Evolutionary conservation across 2,329 filamentous ascomycete genomes (phyloP).

Genomic region (Beauveria bassiana): DNA sequence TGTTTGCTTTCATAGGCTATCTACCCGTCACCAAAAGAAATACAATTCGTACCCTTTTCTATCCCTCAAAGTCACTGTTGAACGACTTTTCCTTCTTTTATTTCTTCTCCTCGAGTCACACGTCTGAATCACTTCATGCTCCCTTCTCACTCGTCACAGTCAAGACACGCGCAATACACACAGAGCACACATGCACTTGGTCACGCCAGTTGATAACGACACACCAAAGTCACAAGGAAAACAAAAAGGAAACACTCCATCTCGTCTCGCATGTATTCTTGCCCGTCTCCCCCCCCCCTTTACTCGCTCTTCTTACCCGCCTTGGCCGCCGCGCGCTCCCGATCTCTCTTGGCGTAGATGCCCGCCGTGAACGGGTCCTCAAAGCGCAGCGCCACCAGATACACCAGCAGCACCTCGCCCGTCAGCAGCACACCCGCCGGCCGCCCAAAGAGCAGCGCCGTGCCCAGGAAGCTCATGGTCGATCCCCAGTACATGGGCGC

Average conservation of each 20-base stretch:
- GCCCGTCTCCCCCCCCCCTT: slow-evolving; percentile 9
- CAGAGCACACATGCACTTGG: slow-evolving; percentile 1
- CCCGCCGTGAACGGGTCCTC: slow-evolving; percentile 92
- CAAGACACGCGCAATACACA: neutral
- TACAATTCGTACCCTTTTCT: neutral
- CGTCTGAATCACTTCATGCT: neutral
- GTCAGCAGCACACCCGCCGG: slow-evolving; percentile 78
- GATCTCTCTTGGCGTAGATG: slow-evolving; percentile 84
- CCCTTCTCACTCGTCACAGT: neutral
- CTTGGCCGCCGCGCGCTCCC: slow-evolving; percentile 39
- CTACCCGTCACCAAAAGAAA: neutral
- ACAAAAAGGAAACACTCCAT: neutral
- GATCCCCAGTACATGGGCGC: slow-evolving; percentile 97
- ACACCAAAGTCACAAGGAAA: slow-evolving; percentile 1
- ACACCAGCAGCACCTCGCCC: slow-evolving; percentile 65
- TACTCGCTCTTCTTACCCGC: slow-evolving; percentile 46
- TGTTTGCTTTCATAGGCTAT: neutral
- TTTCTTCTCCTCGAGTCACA: too few species aligned
- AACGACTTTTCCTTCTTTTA: neutral
- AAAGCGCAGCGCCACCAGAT: slow-evolving; percentile 71
- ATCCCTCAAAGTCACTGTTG: slow-evolving; percentile 8
- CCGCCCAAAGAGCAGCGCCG: slow-evolving; percentile 76
- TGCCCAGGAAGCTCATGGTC: slow-evolving; percentile 85
- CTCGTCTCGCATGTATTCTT: neutral
- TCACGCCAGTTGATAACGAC: slow-evolving; percentile 10